Conservation (phyloP, 495 filamentous ascomycete species). For the Astrothelium subdiscretum region DNA sequence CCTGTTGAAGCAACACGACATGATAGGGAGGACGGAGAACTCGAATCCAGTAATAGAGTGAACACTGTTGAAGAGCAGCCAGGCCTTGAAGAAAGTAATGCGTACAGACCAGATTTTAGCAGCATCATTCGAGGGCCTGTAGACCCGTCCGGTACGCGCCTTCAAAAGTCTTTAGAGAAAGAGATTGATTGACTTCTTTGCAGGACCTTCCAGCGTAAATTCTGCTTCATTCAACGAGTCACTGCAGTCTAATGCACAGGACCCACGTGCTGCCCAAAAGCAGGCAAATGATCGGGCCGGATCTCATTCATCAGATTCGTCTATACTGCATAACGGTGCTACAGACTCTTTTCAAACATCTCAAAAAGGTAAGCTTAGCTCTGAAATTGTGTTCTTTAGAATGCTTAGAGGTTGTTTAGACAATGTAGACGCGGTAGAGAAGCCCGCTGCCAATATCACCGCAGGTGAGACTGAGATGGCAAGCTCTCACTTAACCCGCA, state of each 20-base stretch:
- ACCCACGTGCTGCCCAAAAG: neutral
- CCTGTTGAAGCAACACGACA: neutral
- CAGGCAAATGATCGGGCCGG: neutral
- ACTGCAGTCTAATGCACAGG: neutral
- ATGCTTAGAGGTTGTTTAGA: neutral
- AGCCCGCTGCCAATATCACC: too few relatives aligned
- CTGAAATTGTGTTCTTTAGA: neutral
- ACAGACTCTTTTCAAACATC: neutral
- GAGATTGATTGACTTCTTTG: neutral
- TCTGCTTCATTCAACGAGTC: neutral
- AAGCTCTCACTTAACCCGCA: neutral
- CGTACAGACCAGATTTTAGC: neutral
- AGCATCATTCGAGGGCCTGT: neutral
- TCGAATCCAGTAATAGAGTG: neutral
- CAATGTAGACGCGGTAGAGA: neutral
- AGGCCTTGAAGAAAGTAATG: neutral
- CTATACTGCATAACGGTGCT: neutral
- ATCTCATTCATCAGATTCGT: neutral
- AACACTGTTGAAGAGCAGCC: neutral
- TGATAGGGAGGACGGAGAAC: neutral
- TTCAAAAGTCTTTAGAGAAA: neutral
- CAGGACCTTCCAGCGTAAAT: neutral
- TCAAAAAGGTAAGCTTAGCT: neutral
- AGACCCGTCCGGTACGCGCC: neutral
- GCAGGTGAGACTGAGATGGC: neutral